These are phyloP conservation scores for Hansenula sp. DNA, from an alignment of 1,139 yeast species.

Conservation along the genomic window DNA sequence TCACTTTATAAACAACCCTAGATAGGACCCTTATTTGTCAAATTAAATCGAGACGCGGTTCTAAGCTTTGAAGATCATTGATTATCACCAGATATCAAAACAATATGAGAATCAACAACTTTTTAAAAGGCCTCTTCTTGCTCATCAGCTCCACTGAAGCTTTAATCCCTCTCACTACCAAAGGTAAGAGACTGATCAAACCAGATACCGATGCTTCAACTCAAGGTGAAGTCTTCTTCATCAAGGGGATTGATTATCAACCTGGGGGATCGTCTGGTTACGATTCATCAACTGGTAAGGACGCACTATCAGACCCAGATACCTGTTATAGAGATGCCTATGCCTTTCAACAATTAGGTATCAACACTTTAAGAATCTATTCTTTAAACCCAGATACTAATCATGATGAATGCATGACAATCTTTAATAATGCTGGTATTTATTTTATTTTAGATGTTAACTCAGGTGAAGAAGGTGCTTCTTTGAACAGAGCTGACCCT, in stretches of 20 bases:
- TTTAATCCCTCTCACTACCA: constrained; percentile 42
- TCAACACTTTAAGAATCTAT: constrained; percentile 69
- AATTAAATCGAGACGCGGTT: too few species aligned
- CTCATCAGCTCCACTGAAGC: constrained; percentile 23
- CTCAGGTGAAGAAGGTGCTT: constrained; percentile 60
- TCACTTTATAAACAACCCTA: too few species aligned
- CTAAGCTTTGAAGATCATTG: background rate
- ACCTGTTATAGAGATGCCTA: constrained; percentile 79
- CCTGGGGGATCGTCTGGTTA: constrained; percentile 71
- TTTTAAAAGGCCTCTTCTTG: background rate
- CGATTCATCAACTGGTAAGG: constrained; percentile 35
- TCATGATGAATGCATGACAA: constrained; percentile 86
- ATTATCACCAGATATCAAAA: background rate
- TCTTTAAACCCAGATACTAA: constrained; percentile 74
- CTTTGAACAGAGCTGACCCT: constrained; percentile 76
- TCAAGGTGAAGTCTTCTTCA: constrained; percentile 46
- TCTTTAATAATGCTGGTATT: constrained; percentile 84
- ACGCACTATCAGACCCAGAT: constrained; percentile 71
- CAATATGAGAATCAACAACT: background rate
- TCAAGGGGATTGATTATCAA: constrained; percentile 66
- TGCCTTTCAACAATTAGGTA: constrained; percentile 69
- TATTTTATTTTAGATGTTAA: constrained; percentile 86
- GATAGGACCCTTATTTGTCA: too few species aligned
- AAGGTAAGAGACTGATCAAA: constrained; percentile 44
- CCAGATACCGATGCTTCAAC: constrained; percentile 35